Evolutionary conservation across 345 rosid species (phyloP), one percentile per base, ranked within the genome.

Genomic region (Eutrema yunnanense): DNA sequence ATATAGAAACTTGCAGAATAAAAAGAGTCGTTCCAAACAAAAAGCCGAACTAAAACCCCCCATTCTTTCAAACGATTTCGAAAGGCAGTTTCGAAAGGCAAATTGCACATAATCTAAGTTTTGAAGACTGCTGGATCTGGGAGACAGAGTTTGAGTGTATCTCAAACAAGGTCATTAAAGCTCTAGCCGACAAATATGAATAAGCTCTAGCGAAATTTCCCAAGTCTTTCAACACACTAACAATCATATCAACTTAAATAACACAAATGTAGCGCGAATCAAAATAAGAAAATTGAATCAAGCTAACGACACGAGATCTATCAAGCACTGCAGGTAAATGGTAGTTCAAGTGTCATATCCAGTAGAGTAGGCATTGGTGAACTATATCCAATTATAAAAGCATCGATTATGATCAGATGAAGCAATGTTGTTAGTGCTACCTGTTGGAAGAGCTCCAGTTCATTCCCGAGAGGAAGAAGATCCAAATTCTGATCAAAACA

Each of bases 401-500:
- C 36, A 43, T 41, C 52, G 3, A 72, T 33, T 16, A 41, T 2
- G 69, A 62, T 33, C 2, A n/a, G 19, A 53, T 4, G 16, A 57
- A 37, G 5, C 36, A 62, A 47, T 43, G 44, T 27, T 40, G 43
- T 2, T 40, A 22, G 26, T 22, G 47, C 36, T 58, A 91, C 97
- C 85, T 87, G 86, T 14, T 77, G 54, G 59, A 92, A 95, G 62
- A 95, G 90, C 92, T 95, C 99, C 50, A 95, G 89, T 69, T 86
- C 94, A 64, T 81, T 79, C 33, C 96, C 98, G 7, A 95, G 85
- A 33, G 95, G 96, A 61, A 95, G 79, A 60, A 95, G 99, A 95
- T 95, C 96, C 88, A 87, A 63, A 70, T 92, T 86, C 42, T 72
- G 86, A 83, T 95, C 96, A 30, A 95, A 95, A 74, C 97, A 95